phyloP scores from a whole-genome alignment of 2,329 filamentous ascomycete species.

The Nigrograna mackinnonii region DNA sequence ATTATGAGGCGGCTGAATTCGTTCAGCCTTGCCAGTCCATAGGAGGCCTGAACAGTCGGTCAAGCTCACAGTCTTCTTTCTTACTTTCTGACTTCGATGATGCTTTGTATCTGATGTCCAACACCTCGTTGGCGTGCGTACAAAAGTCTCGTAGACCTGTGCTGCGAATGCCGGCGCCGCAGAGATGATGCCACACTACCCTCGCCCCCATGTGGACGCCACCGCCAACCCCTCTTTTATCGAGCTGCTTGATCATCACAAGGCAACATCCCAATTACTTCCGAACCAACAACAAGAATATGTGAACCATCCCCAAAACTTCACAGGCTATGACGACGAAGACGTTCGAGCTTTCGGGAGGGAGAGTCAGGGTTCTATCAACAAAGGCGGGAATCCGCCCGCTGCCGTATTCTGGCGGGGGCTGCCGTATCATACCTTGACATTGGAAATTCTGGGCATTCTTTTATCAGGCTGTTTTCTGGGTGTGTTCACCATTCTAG shows the following conservation, averaged over 20 bases:
- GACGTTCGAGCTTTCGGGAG: not conserved
- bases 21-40: too few relatives aligned
- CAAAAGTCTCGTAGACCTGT: too few relatives aligned
- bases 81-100: too few relatives aligned
- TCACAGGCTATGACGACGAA: not conserved
- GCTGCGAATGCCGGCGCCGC: too few relatives aligned
- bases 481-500: not conserved
- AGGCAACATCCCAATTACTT: slow-evolving; percentile 1
- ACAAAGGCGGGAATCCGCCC: not conserved
- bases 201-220: not conserved
- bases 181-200: too few relatives aligned
- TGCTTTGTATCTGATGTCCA: too few relatives aligned
- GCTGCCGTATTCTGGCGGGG: not conserved
- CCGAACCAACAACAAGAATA: not conserved
- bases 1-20: too few relatives aligned
- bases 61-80: too few relatives aligned
- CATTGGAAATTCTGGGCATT: slow-evolving; percentile 1
- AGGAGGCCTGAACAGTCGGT: too few relatives aligned
- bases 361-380: not conserved
- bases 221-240: not conserved
- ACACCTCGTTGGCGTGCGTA: too few relatives aligned
- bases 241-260: slow-evolving; percentile 1
- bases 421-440: not conserved
- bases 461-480: not conserved
- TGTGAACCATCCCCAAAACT: not conserved